Evolutionary conservation across 345 rosid species (phyloP), one percentile per base, ranked within the genome.

Genomic region (Mangifera indica): DNA sequence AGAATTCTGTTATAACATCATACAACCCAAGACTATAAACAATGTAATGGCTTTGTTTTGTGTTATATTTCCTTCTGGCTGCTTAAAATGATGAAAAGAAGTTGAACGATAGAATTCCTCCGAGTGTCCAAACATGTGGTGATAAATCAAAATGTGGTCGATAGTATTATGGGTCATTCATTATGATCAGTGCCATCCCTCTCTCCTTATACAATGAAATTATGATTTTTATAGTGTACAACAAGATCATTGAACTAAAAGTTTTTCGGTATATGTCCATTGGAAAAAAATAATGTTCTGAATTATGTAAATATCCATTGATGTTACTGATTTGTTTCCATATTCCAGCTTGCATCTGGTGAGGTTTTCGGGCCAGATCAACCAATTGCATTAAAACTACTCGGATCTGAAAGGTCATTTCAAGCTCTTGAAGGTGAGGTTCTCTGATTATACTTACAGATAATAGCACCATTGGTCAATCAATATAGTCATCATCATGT

Each of bases 341-440:
- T 70, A 32, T 61, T 66, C 64, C 85, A 95, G 99, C 91, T 95
- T 81, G 99, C 99, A 46, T 86, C 97, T 60, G 99, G 99, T 63
- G 87, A 80, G 79, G 98, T 95, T 69, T 91, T 95, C 58, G 99
- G 99, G 34, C 91, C 83, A 53, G 85, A 95, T 76, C 98, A 95
- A 72, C 99, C 98, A 5, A 78, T 95, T 60, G 90, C 98, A 8
- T 84, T 92, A 83, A 92, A 92, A 75, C 86, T 95, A 12, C 77
- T 95, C 80, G 99, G 99, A 75, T 95, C 98, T 24, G 97, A 91
- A 76, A 95, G 93, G 72, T 95, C 99, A 59, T 57, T 87, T 44
- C 91, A 89, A 79, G 99, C 99, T 76, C 97, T 95, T 29, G 99
- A 95, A 92, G 99, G 99, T 85, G 78, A 44, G 62, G 15, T 54